phyloP scores from a whole-genome alignment of 1,284 basidiomycete species.

The Apiotrichum mycotoxinovorans region DNA sequence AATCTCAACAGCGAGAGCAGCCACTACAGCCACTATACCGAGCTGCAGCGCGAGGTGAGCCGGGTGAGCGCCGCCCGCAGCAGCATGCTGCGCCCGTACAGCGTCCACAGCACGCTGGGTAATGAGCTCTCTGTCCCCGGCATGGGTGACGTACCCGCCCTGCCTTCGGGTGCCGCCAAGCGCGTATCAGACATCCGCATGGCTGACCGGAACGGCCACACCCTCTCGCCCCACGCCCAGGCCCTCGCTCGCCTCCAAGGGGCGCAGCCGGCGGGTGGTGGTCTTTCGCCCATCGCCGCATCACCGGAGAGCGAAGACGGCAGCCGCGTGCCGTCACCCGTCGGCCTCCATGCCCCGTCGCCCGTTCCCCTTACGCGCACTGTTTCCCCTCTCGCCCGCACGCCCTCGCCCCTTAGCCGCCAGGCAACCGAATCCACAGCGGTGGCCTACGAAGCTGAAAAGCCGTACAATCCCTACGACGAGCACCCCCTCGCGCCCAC shows the following conservation, averaged over 20 bases:
- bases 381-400: not conserved
- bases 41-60: too few species aligned
- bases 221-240: too few species aligned
- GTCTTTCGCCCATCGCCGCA: not conserved
- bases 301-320: not conserved
- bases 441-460: not conserved
- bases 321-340: not conserved
- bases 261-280: not conserved
- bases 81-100: not conserved
- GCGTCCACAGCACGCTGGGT: not conserved
- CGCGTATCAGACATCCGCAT: not conserved
- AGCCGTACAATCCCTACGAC: conserved; percentile 12
- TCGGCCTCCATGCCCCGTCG: too few species aligned
- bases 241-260: too few species aligned
- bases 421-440: not conserved
- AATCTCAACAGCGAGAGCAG: not conserved
- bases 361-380: too few species aligned
- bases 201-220: too few species aligned
- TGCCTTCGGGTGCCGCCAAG: not conserved
- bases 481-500: not conserved
- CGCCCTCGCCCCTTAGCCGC: not conserved
- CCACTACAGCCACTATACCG: not conserved
- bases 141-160: not conserved
- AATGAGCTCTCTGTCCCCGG: not conserved
- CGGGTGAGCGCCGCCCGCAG: too few species aligned